Evolutionary conservation across 352 stramenopile species (phyloP).

Genomic region (Phytopythium mirpurense): DNA sequence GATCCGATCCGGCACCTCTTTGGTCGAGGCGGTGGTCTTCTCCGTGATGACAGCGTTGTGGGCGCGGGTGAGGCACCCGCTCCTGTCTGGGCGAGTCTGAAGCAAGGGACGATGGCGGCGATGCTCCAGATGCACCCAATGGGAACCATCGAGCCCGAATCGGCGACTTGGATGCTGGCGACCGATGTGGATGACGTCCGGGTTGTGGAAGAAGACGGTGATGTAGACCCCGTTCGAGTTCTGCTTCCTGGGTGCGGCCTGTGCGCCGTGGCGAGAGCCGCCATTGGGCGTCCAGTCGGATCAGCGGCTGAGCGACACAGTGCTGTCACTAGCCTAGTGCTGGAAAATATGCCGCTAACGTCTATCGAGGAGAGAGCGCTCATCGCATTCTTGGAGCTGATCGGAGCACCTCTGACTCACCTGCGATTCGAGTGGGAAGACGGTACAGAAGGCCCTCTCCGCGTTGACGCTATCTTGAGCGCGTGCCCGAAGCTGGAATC

Average conservation of each 20-base stretch:
- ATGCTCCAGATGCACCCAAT: slow-evolving; percentile 1
- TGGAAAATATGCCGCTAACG: no score
- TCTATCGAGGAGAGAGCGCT: no score
- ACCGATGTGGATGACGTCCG: background rate
- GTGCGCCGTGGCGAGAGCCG: no score
- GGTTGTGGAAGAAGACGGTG: background rate
- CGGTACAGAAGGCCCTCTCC: no score
- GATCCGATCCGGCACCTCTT: background rate
- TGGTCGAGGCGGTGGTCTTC: background rate
- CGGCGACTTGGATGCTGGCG: background rate
- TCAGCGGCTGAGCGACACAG: no score
- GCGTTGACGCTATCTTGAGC: background rate
- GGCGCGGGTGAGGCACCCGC: no score
- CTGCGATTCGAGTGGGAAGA: background rate
- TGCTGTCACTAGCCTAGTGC: background rate
- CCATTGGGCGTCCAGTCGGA: no score
- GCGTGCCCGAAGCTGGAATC: background rate
- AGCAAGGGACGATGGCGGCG: background rate
- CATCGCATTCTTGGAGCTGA: background rate
- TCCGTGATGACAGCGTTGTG: background rate
- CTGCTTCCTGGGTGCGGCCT: slow-evolving; percentile 1
- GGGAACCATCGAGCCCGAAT: background rate
- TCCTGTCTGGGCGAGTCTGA: background rate
- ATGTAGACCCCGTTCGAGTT: background rate
- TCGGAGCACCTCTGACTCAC: background rate